Evolutionary conservation across 768 basidiomycete genomes (phyloP).

Genomic region (Leccinum arenicola): DNA sequence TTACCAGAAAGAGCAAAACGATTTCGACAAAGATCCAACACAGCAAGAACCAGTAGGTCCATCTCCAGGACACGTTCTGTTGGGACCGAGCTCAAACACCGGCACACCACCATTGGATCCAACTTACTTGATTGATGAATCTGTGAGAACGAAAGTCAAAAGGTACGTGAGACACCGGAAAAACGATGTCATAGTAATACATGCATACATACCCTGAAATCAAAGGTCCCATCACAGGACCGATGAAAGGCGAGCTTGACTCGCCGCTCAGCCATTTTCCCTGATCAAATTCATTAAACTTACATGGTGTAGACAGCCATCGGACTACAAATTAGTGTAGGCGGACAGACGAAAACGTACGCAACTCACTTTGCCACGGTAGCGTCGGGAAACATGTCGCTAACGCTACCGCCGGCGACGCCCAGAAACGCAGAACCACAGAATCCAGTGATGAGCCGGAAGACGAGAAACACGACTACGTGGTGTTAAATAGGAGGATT

Average conservation of each 20-base stretch:
- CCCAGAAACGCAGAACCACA: conserved; percentile 57
- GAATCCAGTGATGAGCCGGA: conserved; percentile 55
- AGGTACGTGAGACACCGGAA: not conserved
- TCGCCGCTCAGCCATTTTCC: not conserved
- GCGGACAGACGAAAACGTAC: not conserved
- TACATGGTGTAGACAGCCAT: conserved; percentile 54
- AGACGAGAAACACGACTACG: conserved; percentile 58
- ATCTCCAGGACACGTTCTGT: conserved; percentile 62
- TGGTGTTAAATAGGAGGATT: not conserved
- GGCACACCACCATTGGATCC: not conserved
- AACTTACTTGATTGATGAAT: conserved; percentile 65
- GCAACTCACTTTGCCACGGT: conserved; percentile 56
- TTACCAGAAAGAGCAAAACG: conserved; percentile 49
- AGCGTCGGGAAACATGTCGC: conserved; percentile 53
- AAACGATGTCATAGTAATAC: not conserved
- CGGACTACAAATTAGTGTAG: conserved; percentile 35
- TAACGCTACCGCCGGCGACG: conserved; percentile 60
- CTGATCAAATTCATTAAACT: conserved; percentile 1
- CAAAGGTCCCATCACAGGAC: conserved; percentile 54
- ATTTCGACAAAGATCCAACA: conserved; percentile 67
- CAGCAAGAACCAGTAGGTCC: conserved; percentile 71
- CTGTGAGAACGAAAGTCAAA: conserved; percentile 27
- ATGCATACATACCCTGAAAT: conserved; percentile 48
- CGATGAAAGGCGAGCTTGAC: conserved; percentile 48
- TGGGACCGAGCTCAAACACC: not conserved